Conservation (phyloP, 345 rosid genomes). For the Bruguiera sexangula region DNA sequence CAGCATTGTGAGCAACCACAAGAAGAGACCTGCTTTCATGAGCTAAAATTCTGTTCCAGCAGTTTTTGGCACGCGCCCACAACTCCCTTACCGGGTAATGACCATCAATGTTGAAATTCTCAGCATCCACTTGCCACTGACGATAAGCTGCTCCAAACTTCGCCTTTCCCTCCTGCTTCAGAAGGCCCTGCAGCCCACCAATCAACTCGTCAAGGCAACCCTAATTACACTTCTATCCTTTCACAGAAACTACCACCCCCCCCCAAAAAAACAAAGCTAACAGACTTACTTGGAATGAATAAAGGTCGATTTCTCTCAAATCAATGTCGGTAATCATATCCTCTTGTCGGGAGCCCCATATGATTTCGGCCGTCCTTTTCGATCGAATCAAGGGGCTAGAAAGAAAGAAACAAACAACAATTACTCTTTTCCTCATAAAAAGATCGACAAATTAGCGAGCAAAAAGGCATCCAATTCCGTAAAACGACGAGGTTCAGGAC, state of each 20-base stretch:
- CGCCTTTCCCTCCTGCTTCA: constrained; percentile 78
- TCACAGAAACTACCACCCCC: neutral
- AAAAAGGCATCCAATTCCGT: too few relatives aligned
- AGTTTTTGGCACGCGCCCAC: constrained; percentile 69
- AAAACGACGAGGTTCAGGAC: neutral
- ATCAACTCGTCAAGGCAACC: neutral
- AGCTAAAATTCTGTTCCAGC: constrained; percentile 64
- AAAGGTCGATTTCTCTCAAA: constrained; percentile 86
- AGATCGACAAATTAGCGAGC: too few relatives aligned
- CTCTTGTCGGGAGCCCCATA: constrained; percentile 64
- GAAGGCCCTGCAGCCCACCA: constrained; percentile 48
- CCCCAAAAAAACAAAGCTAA: neutral
- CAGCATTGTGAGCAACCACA: constrained; percentile 97
- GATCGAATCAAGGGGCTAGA: constrained; percentile 75
- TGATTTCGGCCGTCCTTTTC: constrained; percentile 81
- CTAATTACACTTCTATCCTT: too few relatives aligned
- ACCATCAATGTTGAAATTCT: constrained; percentile 77
- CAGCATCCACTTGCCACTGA: constrained; percentile 81
- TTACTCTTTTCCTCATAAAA: neutral
- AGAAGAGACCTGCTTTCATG: constrained; percentile 82
- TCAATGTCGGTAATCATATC: constrained; percentile 59
- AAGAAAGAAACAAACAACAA: neutral
- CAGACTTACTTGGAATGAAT: constrained; percentile 54
- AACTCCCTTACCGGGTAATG: constrained; percentile 72
- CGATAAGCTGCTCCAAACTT: constrained; percentile 70